Base-by-base conservation (phyloP, 306 rosid species). In the Medicago lupulina region DNA sequence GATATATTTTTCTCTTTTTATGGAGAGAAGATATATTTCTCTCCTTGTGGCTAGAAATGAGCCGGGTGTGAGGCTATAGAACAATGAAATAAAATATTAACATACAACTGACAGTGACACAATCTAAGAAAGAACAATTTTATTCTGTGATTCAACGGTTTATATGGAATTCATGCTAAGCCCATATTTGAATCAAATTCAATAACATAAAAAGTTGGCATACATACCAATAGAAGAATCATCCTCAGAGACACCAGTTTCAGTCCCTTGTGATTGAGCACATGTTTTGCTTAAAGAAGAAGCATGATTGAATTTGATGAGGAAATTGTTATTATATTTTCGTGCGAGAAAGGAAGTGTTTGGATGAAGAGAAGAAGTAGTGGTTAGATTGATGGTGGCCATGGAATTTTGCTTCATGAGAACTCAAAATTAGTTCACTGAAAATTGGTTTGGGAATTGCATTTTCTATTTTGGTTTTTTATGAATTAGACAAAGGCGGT, bases 221-320 rank as follows among this genome's bases (percentile, higher is more conserved):
- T 50, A 16, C 64, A 23, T 70, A 90, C 93, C 91, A 59, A 96
- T 19, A 81, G 89, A 66, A 47, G 83, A 51, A 50, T 85, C 93
- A 43, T 88, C 87, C 67, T 82, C 91, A 31, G 81, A 59, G 49
- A 88, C 13, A 58, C 88, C 84, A 55, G 85, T 65, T 62, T 86
- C 91, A 50, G 93, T 54, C 11, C 85, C 82, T 70, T 86, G 92
- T 8, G 98, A 85, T 70, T 78, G 93, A 67, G 90, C 88, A 77
- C 51, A n/a, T 17, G 83, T 83, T 83, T 74, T 89, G 36, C 23
- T 67, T 4, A 64, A 81, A 72, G 86, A 82, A 72, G 86, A 81
- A 53, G 81, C 38, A 34, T 63, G 77, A 31, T 67, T 70, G 68
- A 74, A 61, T 83, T 83, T 91, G 69, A 83, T 34, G 47, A 23